Percentiles rank a stretch among this genome's conserved stretches.
Conservation (phyloP, 2,329 filamentous ascomycete species). For the Xylaria sp. region DNA sequence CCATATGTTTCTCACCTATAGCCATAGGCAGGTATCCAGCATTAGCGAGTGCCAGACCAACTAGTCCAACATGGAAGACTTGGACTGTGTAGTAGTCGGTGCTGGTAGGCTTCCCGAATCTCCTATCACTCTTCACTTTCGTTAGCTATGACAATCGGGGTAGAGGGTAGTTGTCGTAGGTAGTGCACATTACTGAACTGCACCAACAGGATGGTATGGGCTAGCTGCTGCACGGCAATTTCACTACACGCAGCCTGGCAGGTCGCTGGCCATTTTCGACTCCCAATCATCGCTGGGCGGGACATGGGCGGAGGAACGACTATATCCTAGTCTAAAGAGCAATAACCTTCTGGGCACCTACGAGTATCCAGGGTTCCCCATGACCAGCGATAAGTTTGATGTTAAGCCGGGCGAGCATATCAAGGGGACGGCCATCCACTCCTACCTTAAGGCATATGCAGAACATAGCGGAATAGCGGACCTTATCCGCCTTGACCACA, state of each 20-base stretch:
- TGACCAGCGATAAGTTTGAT: slow-evolving; percentile 59
- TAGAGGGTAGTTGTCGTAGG: no score
- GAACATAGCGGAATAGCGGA: slow-evolving; percentile 56
- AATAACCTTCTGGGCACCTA: slow-evolving; percentile 78
- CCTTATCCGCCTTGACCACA: slow-evolving; percentile 56
- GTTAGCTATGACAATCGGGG: no score
- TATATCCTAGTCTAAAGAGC: slow-evolving; percentile 72
- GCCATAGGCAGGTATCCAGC: no score
- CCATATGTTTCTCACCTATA: no score
- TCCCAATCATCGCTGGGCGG: slow-evolving; percentile 65
- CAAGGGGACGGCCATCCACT: slow-evolving; percentile 59
- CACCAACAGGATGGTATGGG: slow-evolving; percentile 59
- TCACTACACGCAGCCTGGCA: slow-evolving; percentile 62
- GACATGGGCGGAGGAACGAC: slow-evolving; percentile 69
- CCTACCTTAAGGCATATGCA: slow-evolving; percentile 63
- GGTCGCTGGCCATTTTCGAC: slow-evolving; percentile 64
- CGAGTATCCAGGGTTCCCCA: slow-evolving; percentile 76
- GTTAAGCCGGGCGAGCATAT: slow-evolving; percentile 61
- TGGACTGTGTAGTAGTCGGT: slow-evolving; percentile 57
- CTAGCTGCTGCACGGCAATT: slow-evolving; percentile 67
- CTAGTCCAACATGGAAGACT: slow-evolving; percentile 49
- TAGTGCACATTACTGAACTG: no score
- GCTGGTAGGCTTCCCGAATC: slow-evolving; percentile 54
- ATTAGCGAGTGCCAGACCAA: no score
- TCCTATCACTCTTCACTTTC: neutral